Evolutionary conservation across 73 alveolate genomes (phyloP).

Genomic region (Durusdinium trenchii): DNA sequence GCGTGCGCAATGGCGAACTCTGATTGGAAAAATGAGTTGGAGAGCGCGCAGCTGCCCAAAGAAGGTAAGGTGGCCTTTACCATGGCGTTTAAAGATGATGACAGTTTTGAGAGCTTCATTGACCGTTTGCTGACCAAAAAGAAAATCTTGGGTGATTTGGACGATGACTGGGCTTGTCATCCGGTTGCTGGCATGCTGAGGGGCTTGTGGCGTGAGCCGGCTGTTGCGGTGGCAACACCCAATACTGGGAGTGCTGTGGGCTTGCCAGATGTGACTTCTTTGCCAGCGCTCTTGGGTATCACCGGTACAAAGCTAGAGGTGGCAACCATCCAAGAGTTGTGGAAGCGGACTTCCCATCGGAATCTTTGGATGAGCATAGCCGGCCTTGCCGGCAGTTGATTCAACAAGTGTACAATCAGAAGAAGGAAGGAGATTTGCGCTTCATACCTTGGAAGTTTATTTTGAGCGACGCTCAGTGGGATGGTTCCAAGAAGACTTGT

Average conservation of each 20-base stretch:
- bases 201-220: background rate
- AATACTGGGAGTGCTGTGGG: background rate
- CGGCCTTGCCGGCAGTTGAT: conserved; percentile 43
- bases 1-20: too few relatives aligned
- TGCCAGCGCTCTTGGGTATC: background rate
- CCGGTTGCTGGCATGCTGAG: background rate
- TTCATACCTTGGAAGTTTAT: conserved; percentile 46
- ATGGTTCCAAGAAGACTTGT: background rate
- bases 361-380: conserved; percentile 5
- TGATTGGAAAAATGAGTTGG: too few relatives aligned
- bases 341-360: background rate
- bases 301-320: background rate
- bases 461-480: background rate
- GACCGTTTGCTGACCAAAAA: too few relatives aligned
- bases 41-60: too few relatives aligned
- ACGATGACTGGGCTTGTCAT: background rate
- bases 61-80: too few relatives aligned
- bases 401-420: background rate
- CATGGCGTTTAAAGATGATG: too few relatives aligned
- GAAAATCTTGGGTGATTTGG: background rate
- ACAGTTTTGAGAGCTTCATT: too few relatives aligned
- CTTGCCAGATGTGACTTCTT: background rate
- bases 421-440: conserved; percentile 1
- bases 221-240: background rate
- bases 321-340: background rate